Conservation (phyloP, 1,284 basidiomycete genomes). For the Ustilago curta region DNA sequence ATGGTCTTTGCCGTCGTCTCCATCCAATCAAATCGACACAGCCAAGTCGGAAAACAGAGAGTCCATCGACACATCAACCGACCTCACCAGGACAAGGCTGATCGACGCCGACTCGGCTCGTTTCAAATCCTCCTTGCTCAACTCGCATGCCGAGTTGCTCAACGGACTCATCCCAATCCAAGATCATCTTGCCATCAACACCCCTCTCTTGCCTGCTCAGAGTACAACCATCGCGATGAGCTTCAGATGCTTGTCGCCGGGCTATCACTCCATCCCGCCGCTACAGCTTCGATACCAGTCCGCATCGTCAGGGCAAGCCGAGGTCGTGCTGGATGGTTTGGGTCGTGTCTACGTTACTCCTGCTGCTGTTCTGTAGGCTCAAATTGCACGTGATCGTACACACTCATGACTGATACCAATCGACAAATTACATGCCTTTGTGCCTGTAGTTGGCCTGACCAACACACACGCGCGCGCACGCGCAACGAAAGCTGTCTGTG, state of each 20-base stretch:
- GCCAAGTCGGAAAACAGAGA: conserved; percentile 10
- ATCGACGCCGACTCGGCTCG: conserved; percentile 31
- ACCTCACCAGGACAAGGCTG: conserved; percentile 5
- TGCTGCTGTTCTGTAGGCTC: conserved; percentile 24
- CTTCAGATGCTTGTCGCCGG: conserved; percentile 28
- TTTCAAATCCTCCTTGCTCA: conserved; percentile 11
- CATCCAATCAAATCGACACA: background rate
- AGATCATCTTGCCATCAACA: conserved; percentile 5
- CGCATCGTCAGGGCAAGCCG: background rate
- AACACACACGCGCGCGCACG: background rate
- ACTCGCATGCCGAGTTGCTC: conserved; percentile 13
- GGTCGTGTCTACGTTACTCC: conserved; percentile 24
- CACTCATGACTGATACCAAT: background rate
- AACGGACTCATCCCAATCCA: conserved; percentile 23
- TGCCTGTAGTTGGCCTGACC: background rate
- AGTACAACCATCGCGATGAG: conserved; percentile 13
- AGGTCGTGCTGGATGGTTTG: conserved; percentile 16
- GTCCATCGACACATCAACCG: conserved; percentile 11
- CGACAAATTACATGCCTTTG: too few species aligned
- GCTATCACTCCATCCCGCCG: conserved; percentile 19
- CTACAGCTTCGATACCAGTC: conserved; percentile 12
- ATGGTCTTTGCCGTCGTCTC: background rate
- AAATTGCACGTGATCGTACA: background rate
- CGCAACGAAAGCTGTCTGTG: background rate
- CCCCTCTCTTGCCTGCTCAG: conserved; percentile 8